These are phyloP conservation scores for Gloeostereum incarnatum DNA, from an alignment of 768 basidiomycete species.

Conservation along the genomic window DNA sequence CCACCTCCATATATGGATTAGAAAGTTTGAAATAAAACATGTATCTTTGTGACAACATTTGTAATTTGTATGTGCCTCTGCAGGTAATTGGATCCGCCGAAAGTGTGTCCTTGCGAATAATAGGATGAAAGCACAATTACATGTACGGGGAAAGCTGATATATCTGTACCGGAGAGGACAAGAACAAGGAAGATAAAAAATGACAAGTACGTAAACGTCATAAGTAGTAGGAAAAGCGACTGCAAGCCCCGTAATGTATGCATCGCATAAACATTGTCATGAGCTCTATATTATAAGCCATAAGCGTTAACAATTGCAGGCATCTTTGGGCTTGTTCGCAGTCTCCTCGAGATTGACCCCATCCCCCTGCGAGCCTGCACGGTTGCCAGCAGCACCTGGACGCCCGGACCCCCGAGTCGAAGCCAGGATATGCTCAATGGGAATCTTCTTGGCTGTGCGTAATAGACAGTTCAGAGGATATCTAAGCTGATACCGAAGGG, in stretches of 20 bases:
- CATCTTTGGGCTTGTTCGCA: constrained; percentile 57
- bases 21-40: constrained; percentile 10
- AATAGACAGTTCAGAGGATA: too few species aligned
- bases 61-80: background rate
- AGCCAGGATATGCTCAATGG: constrained; percentile 89
- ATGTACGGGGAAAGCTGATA: constrained; percentile 4
- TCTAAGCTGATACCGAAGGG: background rate
- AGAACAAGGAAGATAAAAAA: constrained; percentile 6
- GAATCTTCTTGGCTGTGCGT: constrained; percentile 53
- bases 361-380: constrained; percentile 44
- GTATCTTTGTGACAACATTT: background rate
- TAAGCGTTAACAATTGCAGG: constrained; percentile 65
- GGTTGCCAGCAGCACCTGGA: constrained; percentile 44
- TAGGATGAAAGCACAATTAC: constrained; percentile 11
- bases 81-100: background rate
- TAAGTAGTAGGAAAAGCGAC: too few species aligned
- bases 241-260: too few species aligned
- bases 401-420: constrained; percentile 68
- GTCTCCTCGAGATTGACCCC: constrained; percentile 67
- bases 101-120: constrained; percentile 2
- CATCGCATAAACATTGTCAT: too few species aligned
- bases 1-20: constrained; percentile 62
- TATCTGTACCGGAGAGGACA: background rate
- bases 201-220: constrained; percentile 3
- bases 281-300: constrained; percentile 5